Evolutionary conservation across 352 stramenopile species (phyloP).

Genomic region (Phytophthora macrochlamydospora): DNA sequence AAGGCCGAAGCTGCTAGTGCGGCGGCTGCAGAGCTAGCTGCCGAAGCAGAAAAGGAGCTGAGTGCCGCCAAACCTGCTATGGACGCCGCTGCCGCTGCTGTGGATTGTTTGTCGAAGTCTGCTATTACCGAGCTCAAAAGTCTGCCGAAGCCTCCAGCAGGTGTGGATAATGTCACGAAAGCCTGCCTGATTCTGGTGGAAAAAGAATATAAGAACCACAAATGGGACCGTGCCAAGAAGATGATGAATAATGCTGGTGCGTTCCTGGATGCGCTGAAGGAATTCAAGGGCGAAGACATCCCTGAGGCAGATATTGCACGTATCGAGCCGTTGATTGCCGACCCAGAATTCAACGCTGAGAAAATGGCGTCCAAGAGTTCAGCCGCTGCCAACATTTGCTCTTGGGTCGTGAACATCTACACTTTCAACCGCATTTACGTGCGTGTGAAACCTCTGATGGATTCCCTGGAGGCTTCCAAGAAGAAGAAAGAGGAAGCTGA

Average conservation of each 20-base stretch:
- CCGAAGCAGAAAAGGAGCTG: slow-evolving; percentile 94
- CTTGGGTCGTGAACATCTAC: slow-evolving; percentile 98
- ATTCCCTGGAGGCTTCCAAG: slow-evolving; percentile 94
- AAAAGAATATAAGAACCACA: slow-evolving; percentile 98
- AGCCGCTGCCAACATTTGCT: slow-evolving; percentile 96
- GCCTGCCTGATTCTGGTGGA: slow-evolving; percentile 97
- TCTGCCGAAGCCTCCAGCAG: slow-evolving; percentile 94
- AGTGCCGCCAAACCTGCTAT: slow-evolving; percentile 96
- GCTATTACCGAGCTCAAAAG: slow-evolving; percentile 98
- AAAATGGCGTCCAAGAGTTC: slow-evolving; percentile 98
- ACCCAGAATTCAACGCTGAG: slow-evolving; percentile 94
- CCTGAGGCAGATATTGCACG: slow-evolving; percentile 93
- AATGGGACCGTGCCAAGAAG: slow-evolving; percentile 98
- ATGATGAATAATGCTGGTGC: slow-evolving; percentile 99
- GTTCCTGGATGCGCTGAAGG: slow-evolving; percentile 94
- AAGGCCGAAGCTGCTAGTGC: slow-evolving; percentile 93
- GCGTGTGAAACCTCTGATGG: slow-evolving; percentile 98
- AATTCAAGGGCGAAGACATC: slow-evolving; percentile 95
- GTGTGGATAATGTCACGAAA: slow-evolving; percentile 97
- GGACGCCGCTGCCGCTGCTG: slow-evolving; percentile 93
- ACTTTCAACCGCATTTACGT: slow-evolving; percentile 99
- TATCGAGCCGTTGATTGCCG: slow-evolving; percentile 92
- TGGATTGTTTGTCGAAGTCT: slow-evolving; percentile 97
- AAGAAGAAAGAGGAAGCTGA: slow-evolving; percentile 94
- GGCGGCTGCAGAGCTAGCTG: slow-evolving; percentile 93